Percentiles rank a stretch among this genome's conserved stretches.
Conservation (phyloP, 192 early-diverging fungal species). For the Neocallimastix lanati region DNA sequence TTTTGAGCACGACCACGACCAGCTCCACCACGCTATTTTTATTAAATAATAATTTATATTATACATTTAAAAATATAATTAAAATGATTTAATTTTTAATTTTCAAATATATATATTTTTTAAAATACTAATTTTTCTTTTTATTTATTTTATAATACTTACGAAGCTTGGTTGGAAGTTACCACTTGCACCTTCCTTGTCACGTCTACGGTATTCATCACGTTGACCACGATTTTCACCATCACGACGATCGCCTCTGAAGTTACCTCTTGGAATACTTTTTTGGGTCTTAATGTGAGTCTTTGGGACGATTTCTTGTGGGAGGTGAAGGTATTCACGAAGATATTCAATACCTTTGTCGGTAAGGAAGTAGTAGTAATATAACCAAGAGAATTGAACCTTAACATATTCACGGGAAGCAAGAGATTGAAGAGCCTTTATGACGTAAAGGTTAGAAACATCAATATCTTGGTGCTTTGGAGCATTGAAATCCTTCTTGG, state of each 20-base stretch:
- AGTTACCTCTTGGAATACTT: slow-evolving; percentile 9
- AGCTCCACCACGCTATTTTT: neutral
- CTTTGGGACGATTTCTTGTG: slow-evolving; percentile 87
- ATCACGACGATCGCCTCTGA: slow-evolving; percentile 11
- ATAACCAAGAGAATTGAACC: slow-evolving; percentile 98
- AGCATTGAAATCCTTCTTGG: slow-evolving; percentile 97
- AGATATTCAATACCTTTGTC: slow-evolving; percentile 95
- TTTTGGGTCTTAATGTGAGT: slow-evolving; percentile 93
- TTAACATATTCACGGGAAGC: slow-evolving; percentile 83
- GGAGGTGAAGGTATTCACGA: slow-evolving; percentile 89
- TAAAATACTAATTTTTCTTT: no score
- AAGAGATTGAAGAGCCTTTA: slow-evolving; percentile 96
- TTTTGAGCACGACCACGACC: neutral
- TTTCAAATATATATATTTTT: no score
- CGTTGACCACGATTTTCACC: slow-evolving; percentile 75
- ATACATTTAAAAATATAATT: no score
- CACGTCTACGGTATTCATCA: slow-evolving; percentile 39
- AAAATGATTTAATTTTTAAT: no score
- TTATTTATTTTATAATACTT: slow-evolving; percentile 3
- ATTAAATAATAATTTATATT: neutral
- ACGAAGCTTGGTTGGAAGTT: slow-evolving; percentile 95
- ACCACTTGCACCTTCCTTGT: slow-evolving; percentile 84
- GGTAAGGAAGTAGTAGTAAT: slow-evolving; percentile 99
- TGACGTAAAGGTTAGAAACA: slow-evolving; percentile 95
- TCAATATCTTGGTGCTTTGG: slow-evolving; percentile 89